Evolutionary conservation across 2,329 filamentous ascomycete genomes (phyloP).

Genomic region (Talaromyces sp.): DNA sequence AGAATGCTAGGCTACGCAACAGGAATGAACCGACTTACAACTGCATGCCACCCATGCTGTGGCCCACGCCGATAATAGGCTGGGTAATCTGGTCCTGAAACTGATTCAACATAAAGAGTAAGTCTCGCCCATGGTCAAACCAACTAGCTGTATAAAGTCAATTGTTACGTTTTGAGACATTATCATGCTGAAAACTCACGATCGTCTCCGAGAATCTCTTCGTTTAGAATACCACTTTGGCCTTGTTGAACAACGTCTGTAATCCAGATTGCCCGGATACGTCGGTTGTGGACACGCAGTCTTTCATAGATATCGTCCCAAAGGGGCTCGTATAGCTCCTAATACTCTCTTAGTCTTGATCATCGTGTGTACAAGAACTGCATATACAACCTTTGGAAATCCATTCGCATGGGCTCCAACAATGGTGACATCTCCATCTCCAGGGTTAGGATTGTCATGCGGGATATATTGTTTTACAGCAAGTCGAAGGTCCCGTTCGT

Average conservation of each 20-base stretch:
- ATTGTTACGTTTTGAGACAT: not conserved
- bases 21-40: constrained; percentile 33
- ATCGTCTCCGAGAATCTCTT: constrained; percentile 67
- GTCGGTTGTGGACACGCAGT: constrained; percentile 51
- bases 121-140: constrained; percentile 73
- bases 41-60: constrained; percentile 73
- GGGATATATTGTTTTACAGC: constrained; percentile 57
- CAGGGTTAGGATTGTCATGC: constrained; percentile 35
- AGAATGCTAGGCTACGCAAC: too few species aligned
- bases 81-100: constrained; percentile 25
- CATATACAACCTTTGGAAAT: constrained; percentile 8
- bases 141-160: constrained; percentile 53
- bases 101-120: constrained; percentile 52
- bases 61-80: constrained; percentile 74
- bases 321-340: constrained; percentile 81
- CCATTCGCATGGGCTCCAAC: constrained; percentile 11
- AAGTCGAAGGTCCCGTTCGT: constrained; percentile 32
- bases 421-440: constrained; percentile 6
- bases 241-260: constrained; percentile 76
- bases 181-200: constrained; percentile 11
- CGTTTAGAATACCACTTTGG: constrained; percentile 67
- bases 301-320: constrained; percentile 69
- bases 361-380: constrained; percentile 3
- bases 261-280: constrained; percentile 73
- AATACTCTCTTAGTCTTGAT: constrained; percentile 13